A percentile compares a stretch with the other conserved stretches of the same genome.
phyloP scores from a whole-genome alignment of 1,284 basidiomycete genomes.

The Heterobasidion occidentale region DNA sequence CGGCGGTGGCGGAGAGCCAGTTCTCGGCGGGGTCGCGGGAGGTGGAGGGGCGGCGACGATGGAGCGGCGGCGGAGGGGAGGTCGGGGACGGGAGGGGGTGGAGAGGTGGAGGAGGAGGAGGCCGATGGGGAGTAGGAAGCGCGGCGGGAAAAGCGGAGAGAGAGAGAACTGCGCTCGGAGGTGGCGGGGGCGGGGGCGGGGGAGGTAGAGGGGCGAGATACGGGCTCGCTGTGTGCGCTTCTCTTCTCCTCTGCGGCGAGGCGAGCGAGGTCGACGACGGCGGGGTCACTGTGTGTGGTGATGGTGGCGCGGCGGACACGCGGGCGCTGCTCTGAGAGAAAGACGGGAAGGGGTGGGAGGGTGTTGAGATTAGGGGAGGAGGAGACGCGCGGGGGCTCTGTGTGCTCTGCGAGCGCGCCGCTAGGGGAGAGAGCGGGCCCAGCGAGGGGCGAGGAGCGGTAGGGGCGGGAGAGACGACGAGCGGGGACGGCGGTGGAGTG shows the following conservation, averaged over 20 bases:
- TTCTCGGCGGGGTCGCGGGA: constrained; percentile 11
- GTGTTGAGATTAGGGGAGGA: not conserved
- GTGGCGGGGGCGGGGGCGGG: not conserved
- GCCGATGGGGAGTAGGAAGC: not conserved
- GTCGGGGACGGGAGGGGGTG: constrained; percentile 3
- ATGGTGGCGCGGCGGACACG: constrained; percentile 3
- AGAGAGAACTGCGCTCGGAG: not conserved
- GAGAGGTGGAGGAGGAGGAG: not conserved
- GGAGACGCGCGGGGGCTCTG: constrained; percentile 8
- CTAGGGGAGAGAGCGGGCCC: constrained; percentile 18
- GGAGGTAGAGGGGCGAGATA: not conserved
- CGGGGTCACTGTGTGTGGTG: constrained; percentile 8
- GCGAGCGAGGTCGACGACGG: not conserved
- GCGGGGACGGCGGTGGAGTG: constrained; percentile 12
- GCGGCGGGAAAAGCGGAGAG: not conserved
- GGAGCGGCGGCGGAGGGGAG: constrained; percentile 14
- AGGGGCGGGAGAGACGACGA: constrained; percentile 13
- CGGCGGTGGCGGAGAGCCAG: constrained; percentile 32
- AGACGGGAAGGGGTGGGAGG: not conserved
- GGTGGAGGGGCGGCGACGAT: not conserved
- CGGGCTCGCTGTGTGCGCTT: constrained; percentile 3
- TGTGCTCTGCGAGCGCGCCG: constrained; percentile 6
- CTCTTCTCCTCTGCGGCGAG: not conserved
- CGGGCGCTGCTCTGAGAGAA: not conserved
- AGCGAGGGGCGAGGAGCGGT: constrained; percentile 21